phyloP scores from a whole-genome alignment of 169 alveolate genomes.

The Plasmodium vinckei region DNA sequence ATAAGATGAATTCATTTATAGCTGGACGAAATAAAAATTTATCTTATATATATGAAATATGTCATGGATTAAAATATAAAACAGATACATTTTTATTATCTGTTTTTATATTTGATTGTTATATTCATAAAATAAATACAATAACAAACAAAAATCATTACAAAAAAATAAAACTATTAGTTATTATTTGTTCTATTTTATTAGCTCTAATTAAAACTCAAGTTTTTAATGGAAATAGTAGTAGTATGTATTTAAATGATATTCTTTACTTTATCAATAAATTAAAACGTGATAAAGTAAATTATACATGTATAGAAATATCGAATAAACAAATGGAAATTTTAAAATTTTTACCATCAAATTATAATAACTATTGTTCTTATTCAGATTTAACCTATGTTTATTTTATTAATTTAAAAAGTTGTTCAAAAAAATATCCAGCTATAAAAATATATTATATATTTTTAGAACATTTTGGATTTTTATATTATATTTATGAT shows the following conservation, averaged over 20 bases:
- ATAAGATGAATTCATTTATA: constrained; percentile 53
- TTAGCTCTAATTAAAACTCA: constrained; percentile 65
- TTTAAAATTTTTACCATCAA: constrained; percentile 40
- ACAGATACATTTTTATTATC: constrained; percentile 62
- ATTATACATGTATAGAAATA: constrained; percentile 66
- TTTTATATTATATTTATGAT: constrained; percentile 48
- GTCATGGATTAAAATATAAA: constrained; percentile 51
- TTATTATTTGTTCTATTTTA: constrained; percentile 50
- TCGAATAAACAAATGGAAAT: constrained; percentile 71
- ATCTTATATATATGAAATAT: constrained; percentile 62
- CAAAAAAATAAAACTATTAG: constrained; percentile 51
- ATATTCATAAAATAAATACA: constrained; percentile 50
- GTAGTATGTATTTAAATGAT: constrained; percentile 64
- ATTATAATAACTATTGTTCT: constrained; percentile 67
- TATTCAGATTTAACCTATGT: constrained; percentile 68
- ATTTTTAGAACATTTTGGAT: constrained; percentile 58
- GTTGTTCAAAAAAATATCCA: constrained; percentile 62
- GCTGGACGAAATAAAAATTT: constrained; percentile 46
- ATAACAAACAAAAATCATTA: constrained; percentile 56
- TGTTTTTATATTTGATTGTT: constrained; percentile 64
- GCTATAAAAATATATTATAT: constrained; percentile 67
- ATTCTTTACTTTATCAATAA: constrained; percentile 46
- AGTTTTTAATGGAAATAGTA: constrained; percentile 55
- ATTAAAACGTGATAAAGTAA: constrained; percentile 31
- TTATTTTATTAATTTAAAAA: constrained; percentile 63